Evolutionary conservation across 768 basidiomycete species (phyloP).

Genomic region (Royoungia palumana): DNA sequence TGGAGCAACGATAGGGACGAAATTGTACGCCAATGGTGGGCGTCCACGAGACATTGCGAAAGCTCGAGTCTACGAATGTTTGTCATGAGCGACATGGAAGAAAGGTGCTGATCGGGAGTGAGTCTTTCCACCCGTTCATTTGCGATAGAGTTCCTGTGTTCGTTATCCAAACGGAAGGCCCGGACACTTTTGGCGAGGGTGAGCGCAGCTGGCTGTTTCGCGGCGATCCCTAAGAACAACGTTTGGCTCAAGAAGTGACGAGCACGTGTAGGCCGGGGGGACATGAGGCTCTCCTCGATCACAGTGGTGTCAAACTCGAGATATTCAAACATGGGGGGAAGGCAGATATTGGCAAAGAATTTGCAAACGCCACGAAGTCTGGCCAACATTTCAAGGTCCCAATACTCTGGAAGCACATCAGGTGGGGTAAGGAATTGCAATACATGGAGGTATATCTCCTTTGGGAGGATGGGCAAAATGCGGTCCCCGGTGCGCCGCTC

Average conservation of each 20-base stretch:
- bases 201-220: slow-evolving; percentile 25
- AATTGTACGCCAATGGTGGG: slow-evolving; percentile 14
- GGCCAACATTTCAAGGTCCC: slow-evolving; percentile 10
- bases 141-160: not conserved
- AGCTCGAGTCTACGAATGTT: slow-evolving; percentile 15
- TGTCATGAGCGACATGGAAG: slow-evolving; percentile 15
- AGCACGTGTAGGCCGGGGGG: too few species aligned
- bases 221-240: slow-evolving; percentile 27
- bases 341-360: slow-evolving; percentile 37
- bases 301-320: slow-evolving; percentile 18
- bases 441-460: slow-evolving; percentile 44
- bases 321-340: slow-evolving; percentile 39
- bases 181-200: slow-evolving; percentile 31
- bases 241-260: not conserved
- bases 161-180: slow-evolving; percentile 10
- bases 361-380: slow-evolving; percentile 41
- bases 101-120: not conserved
- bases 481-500: slow-evolving; percentile 11
- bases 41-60: slow-evolving; percentile 2
- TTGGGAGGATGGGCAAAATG: slow-evolving; percentile 35
- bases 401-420: slow-evolving; percentile 1
- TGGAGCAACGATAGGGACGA: slow-evolving; percentile 11
- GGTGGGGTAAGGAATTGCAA: slow-evolving; percentile 32
- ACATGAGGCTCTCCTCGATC: too few species aligned
- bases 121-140: not conserved